phyloP scores from a whole-genome alignment of 2,329 filamentous ascomycete species.

The Phialocephala subalpina region DNA sequence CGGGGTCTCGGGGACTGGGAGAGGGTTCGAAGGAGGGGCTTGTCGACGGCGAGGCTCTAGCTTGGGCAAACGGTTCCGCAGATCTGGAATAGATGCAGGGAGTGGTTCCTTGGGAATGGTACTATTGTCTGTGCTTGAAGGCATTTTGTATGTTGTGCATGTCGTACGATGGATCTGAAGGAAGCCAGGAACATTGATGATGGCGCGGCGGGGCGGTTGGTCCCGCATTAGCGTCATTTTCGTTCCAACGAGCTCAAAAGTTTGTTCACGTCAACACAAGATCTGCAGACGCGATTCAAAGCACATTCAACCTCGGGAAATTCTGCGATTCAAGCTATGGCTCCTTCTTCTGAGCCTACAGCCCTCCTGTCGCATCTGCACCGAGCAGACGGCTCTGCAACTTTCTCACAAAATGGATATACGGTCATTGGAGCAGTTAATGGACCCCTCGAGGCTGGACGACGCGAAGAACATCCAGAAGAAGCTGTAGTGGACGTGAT shows the following conservation, averaged over 20 bases:
- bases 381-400: slow-evolving; percentile 82
- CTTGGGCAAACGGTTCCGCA: slow-evolving; percentile 69
- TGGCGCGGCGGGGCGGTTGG: slow-evolving; percentile 2
- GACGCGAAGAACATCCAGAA: slow-evolving; percentile 90
- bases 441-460: slow-evolving; percentile 88
- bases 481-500: slow-evolving; percentile 91
- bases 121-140: slow-evolving; percentile 34
- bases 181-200: slow-evolving; percentile 3
- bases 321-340: slow-evolving; percentile 47
- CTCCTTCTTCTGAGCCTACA: slow-evolving; percentile 54
- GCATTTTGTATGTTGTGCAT: slow-evolving; percentile 36
- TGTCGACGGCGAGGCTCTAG: slow-evolving; percentile 70
- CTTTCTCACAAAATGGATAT: slow-evolving; percentile 78
- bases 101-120: slow-evolving; percentile 19
- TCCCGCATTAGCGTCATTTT: neutral
- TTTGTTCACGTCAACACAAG: neutral
- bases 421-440: slow-evolving; percentile 87
- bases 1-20: slow-evolving; percentile 79
- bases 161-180: slow-evolving; percentile 6
- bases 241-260: neutral
- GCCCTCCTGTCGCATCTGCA: slow-evolving; percentile 63
- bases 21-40: slow-evolving; percentile 58
- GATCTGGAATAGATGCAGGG: slow-evolving; percentile 50
- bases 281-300: neutral
- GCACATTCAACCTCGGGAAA: neutral